Base-by-base conservation (phyloP, 2,329 filamentous ascomycete genomes). In the Aspergillus sp. region DNA sequence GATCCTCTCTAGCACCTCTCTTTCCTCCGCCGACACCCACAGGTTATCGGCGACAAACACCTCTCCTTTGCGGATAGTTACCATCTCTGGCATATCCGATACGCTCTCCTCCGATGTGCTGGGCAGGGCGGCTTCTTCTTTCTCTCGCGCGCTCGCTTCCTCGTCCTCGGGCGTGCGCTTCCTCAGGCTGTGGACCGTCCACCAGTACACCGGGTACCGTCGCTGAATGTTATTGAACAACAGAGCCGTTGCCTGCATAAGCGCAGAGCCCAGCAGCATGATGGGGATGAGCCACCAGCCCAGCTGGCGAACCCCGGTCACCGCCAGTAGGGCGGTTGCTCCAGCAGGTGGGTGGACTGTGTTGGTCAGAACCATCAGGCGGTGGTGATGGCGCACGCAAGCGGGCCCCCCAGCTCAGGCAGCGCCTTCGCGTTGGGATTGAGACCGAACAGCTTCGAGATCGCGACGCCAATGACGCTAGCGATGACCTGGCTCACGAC, bases 281-380 rank as follows among this genome's bases (percentile, higher is more conserved):
- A 83, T 60, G 0, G 77, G 73, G 4, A 86, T 52, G 8, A 84
- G 57, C 38, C 69, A 74, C 82, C 82, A 86, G n/a, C 80, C 80
- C 8, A 86, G 55, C 0, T 48, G 44, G 7, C 68, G 63, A 1
- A 76, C 61, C 1, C 64, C 60, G 2, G 68, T 60, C 36, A 80
- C 77, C 0, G 80, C 79, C 15, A 86, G 60, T 1, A 88, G 58
- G 0, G 80, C 81, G 1, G 81, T 86, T 6, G 82, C 81, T 4
- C 82, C 82, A 0, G 80, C 82, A 0, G 82, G 82, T 0, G 82
- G 82, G 43, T 86, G 80, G 0, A 82, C 68, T 0, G 80, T 85
- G 32, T 78, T 79, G 2, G 80, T 86, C 14, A 84, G 47, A 0
- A 68, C 69, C 82, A 86, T 86, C 35, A 75, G 36, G 70, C 63